These are phyloP conservation scores for Coemansia sp. DNA, from an alignment of 192 early-diverging fungal species.

Conservation along the genomic window DNA sequence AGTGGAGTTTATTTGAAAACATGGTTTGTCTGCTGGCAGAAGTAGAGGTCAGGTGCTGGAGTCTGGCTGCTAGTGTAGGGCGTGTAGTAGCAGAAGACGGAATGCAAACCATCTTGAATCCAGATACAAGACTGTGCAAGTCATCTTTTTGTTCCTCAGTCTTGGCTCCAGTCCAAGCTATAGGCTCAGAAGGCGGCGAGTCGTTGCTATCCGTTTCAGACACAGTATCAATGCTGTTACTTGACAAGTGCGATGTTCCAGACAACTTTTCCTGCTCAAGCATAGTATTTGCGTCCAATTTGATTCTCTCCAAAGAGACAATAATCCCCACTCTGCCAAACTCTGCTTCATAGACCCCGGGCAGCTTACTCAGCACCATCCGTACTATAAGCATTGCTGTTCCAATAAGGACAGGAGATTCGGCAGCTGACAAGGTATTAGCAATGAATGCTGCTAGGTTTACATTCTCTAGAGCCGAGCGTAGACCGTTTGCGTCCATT, in stretches of 20 bases:
- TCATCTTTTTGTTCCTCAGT: not conserved
- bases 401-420: slow-evolving; percentile 24
- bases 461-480: slow-evolving; percentile 47
- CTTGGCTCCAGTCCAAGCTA: not conserved
- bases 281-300: not conserved
- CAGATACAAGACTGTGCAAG: not conserved
- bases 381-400: slow-evolving; percentile 51
- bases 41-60: not conserved
- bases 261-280: not conserved
- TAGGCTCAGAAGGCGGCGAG: not conserved
- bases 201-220: slow-evolving; percentile 1
- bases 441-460: slow-evolving; percentile 24
- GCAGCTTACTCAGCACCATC: slow-evolving; percentile 66
- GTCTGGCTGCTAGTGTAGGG: not conserved
- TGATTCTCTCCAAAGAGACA: slow-evolving; percentile 60
- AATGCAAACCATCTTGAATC: slow-evolving; percentile 12
- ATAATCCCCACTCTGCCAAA: slow-evolving; percentile 79
- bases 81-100: slow-evolving; percentile 12
- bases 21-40: not conserved
- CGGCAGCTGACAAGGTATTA: slow-evolving; percentile 14
- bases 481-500: slow-evolving; percentile 48
- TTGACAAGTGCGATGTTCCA: not conserved
- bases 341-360: slow-evolving; percentile 55
- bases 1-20: not conserved
- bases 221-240: too few species aligned